phyloP scores from a whole-genome alignment of 768 basidiomycete species.

The Kwoniella heveanensis region DNA sequence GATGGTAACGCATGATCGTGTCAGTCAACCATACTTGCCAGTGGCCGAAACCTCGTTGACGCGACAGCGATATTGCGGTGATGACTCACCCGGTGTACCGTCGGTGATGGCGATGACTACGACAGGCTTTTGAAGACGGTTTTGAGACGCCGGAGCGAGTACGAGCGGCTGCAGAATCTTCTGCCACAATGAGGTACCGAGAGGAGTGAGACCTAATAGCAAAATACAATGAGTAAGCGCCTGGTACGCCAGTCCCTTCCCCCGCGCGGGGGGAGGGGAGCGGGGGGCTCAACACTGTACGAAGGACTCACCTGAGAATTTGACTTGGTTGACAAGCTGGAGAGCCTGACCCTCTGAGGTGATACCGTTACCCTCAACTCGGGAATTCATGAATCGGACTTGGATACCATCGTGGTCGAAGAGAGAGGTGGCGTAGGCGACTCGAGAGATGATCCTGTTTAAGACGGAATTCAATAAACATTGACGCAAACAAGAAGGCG shows the following conservation, averaged over 20 bases:
- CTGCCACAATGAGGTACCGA: constrained; percentile 56
- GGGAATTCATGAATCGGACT: constrained; percentile 58
- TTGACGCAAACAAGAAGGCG: not conserved
- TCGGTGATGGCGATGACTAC: constrained; percentile 56
- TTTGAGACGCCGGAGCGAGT: constrained; percentile 53
- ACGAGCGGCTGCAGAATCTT: constrained; percentile 59
- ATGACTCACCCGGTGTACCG: constrained; percentile 31
- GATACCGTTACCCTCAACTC: constrained; percentile 57
- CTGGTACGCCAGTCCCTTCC: no score
- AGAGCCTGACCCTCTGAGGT: constrained; percentile 52
- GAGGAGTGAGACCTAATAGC: constrained; percentile 56
- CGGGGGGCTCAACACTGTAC: no score
- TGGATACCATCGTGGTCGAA: constrained; percentile 59
- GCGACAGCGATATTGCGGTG: no score
- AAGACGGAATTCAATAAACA: not conserved
- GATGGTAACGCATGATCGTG: not conserved
- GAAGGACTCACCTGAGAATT: constrained; percentile 53
- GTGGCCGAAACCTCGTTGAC: no score
- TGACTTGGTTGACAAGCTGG: constrained; percentile 55
- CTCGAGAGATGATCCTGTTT: constrained; percentile 50
- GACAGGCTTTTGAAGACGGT: constrained; percentile 57
- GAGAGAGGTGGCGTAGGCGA: constrained; percentile 56
- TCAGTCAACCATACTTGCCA: no score
- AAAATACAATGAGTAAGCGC: not conserved
- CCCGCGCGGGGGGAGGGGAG: no score